A percentile compares a stretch with the other conserved stretches of the same genome.
Evolutionary conservation across 345 rosid species (phyloP).

Genomic region (Anacardium occidentale): DNA sequence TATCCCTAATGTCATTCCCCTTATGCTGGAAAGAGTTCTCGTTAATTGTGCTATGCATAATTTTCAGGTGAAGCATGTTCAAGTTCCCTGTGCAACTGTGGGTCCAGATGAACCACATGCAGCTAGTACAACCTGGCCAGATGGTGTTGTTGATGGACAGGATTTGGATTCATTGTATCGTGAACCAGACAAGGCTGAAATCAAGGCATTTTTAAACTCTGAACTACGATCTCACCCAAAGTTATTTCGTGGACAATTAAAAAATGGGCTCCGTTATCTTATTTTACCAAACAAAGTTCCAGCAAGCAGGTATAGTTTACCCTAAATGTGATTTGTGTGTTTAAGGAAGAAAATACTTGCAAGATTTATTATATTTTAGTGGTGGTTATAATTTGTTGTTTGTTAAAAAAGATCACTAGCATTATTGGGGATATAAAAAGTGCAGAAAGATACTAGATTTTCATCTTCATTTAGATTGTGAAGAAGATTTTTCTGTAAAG

Average conservation of each 20-base stretch:
- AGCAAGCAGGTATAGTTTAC: slow-evolving; percentile 63
- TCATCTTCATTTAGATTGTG: background rate
- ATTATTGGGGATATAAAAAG: background rate
- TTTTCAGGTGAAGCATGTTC: slow-evolving; percentile 48
- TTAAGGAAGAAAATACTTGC: background rate
- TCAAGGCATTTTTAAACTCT: slow-evolving; percentile 58
- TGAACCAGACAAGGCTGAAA: slow-evolving; percentile 43
- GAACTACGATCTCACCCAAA: slow-evolving; percentile 91
- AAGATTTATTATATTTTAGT: background rate
- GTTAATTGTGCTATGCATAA: background rate
- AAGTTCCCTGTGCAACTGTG: slow-evolving; percentile 61
- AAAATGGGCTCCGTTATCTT: slow-evolving; percentile 94
- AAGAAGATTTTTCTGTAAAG: background rate
- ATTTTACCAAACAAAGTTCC: slow-evolving; percentile 97
- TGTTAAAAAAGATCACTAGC: background rate
- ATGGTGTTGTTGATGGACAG: slow-evolving; percentile 71
- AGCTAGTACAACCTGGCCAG: slow-evolving; percentile 80
- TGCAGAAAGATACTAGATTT: background rate
- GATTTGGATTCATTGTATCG: slow-evolving; percentile 53
- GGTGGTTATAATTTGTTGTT: slow-evolving; percentile 6
- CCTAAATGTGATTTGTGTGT: background rate
- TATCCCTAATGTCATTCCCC: background rate
- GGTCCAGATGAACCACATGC: slow-evolving; percentile 99
- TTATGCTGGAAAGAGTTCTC: background rate
- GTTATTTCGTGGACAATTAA: slow-evolving; percentile 73